Base-by-base conservation (phyloP, 345 rosid genomes). In the Lepidium didymum region DNA sequence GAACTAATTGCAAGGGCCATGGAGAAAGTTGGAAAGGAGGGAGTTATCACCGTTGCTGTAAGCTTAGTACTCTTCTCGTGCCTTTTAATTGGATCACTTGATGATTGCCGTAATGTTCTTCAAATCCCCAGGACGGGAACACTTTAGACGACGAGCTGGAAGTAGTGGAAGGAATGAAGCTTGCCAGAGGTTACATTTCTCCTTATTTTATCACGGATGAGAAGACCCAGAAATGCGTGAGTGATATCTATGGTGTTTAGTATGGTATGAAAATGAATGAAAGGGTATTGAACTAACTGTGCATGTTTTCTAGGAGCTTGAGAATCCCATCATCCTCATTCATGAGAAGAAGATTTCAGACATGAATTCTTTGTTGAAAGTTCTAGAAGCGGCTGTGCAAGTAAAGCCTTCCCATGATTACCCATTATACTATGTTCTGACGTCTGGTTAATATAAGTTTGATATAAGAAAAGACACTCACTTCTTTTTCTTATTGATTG, bases 21-120 rank as follows among this genome's bases (percentile, higher is more conserved):
- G 96, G 97, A 85, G 83, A 92, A 90, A 79, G 98, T 92, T 67
- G 97, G 97, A 73, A 92, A 88, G 84, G 87, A 90, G 80, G 97
- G 98, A 60, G 86, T 85, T 66, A 92, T n/a, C n/a, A 88, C 94
- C 13, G 87, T 90, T 52, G 69, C 81, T 60, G 98, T 92, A 60
- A 77, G 96, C 62, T 62, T 47, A 21, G 29, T 49, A 60, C 67
- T 75, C 41, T 64, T 72, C 60, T 38, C 57, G 15, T 62, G 27
- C 62, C 27, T 58, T 14, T 50, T 38, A 18, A n/a, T 11, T 60
- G 4, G 43, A 56, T 56, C 54, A 34, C 51, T 47, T 67, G 15
- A 75, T 62, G 41, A 35, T 46, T 10, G 60, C 5, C 44, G 10
- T 56, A 43, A 31, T 5, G 23, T 56, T 29, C 56, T 36, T 44